Base-by-base conservation (phyloP, 345 rosid genomes). In the Diplotaxis tenuifolia region DNA sequence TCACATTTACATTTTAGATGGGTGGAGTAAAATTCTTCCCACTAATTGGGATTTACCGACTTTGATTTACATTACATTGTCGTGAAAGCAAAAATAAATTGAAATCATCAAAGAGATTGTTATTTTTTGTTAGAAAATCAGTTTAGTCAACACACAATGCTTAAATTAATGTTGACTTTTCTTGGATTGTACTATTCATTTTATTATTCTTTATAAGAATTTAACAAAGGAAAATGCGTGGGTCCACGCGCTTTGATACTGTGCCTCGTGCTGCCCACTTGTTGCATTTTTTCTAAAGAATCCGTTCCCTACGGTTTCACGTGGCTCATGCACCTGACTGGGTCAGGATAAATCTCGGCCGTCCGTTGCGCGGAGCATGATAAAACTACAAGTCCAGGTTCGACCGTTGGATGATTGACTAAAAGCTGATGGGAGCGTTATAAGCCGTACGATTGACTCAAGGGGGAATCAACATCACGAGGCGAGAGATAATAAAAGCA, bases 221-320 rank as follows among this genome's bases (percentile, higher is more conserved):
- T 11, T 11, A 22, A 40, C 2, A 15, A 59, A 34, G 31, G 47
- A 34, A 31, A 62, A 55, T 14, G 31, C 8, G 61, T 29, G 81
- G 81, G 77, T 53, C 77, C 81, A 78, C 81, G 77, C 81, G 81
- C 62, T 72, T 78, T 67, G 70, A 42, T 6, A 61, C 53, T 38
- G 62, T 72, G 81, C 70, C 81, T 78, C 81, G 81, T 78, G 77
- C 81, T 61, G 59, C 60, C 81, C 81, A 78, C 77, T 78, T 72
- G 81, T 38, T 29, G 61, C 73, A 16, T 19, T 28, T 14, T n/a
- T 1, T 6, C 9, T 3, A 62, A 62, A 65, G 60, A 65, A 57
- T 16, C 27, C 45, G 73, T 60, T 47, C 67, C 32, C 76, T 53
- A 62, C 54, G 75, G 69, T 28, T 66, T 77, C 77, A 78, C 77